phyloP scores from a whole-genome alignment of 2,329 filamentous ascomycete genomes.

The Pyricularia grisea region DNA sequence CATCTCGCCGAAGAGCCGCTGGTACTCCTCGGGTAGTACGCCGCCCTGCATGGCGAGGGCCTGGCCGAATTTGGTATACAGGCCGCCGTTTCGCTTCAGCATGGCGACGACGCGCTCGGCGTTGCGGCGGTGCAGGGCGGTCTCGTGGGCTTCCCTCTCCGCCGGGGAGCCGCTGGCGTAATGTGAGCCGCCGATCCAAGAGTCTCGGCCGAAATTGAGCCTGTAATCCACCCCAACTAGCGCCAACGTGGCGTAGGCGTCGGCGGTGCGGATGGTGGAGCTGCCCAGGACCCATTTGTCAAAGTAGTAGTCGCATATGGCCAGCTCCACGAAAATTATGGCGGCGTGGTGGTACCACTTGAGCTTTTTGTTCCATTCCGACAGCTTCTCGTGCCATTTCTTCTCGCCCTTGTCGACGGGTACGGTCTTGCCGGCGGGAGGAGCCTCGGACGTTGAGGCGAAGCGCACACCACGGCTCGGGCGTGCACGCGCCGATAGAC shows the following conservation, averaged over 20 bases:
- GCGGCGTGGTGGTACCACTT: not conserved
- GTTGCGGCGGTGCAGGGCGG: not conserved
- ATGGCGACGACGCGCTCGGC: not conserved
- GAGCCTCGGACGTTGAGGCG: not conserved
- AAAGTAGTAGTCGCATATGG: not conserved
- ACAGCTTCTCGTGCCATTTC: not conserved
- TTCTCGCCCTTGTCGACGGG: not conserved
- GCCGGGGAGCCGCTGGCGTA: not conserved
- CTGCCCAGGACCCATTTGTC: not conserved
- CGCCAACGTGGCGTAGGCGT: not conserved
- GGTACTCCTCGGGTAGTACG: not conserved
- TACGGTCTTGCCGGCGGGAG: not conserved
- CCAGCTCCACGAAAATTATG: not conserved
- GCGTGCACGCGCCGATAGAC: not conserved
- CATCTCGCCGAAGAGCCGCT: not conserved
- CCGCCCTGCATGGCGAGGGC: not conserved
- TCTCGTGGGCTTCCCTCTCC: not conserved
- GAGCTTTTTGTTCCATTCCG: not conserved
- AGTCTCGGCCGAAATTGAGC: not conserved
- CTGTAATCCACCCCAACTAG: not conserved
- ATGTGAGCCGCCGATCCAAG: not conserved
- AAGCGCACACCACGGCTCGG: not conserved
- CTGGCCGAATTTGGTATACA: not conserved
- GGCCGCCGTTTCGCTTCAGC: not conserved
- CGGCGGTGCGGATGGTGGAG: not conserved